phyloP scores from a whole-genome alignment of 2,329 filamentous ascomycete genomes.

The Taxawa tesnikishii region DNA sequence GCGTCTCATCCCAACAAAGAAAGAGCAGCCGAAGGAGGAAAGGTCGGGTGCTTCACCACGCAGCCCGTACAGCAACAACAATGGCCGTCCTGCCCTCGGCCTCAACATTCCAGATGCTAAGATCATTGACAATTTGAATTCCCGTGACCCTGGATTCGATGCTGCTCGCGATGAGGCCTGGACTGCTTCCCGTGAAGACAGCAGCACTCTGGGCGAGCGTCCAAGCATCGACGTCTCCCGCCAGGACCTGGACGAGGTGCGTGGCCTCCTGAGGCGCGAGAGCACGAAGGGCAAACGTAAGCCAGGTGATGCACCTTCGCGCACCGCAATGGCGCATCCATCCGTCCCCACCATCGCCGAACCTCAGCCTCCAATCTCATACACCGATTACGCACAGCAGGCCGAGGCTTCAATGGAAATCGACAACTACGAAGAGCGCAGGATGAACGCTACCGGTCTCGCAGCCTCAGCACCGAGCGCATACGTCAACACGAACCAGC shows the following conservation, averaged over 20 bases:
- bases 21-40: constrained; percentile 12
- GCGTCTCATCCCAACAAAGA: constrained; percentile 47
- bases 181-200: constrained; percentile 26
- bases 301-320: constrained; percentile 10
- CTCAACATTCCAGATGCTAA: constrained; percentile 18
- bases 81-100: constrained; percentile 21
- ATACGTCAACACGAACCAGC: too few relatives aligned
- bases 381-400: constrained; percentile 1
- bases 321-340: constrained; percentile 2
- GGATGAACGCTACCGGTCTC: constrained; percentile 4
- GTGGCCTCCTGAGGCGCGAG: constrained; percentile 30
- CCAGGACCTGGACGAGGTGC: constrained; percentile 33
- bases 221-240: constrained; percentile 25
- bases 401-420: constrained; percentile 4
- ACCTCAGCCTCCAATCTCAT: constrained; percentile 4
- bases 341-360: constrained; percentile 6
- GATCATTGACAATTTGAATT: constrained; percentile 32
- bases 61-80: constrained; percentile 10
- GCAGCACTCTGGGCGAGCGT: constrained; percentile 22
- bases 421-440: constrained; percentile 5
- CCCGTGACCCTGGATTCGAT: constrained; percentile 29
- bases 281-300: constrained; percentile 31
- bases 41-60: constrained; percentile 3
- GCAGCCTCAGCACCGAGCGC: too few relatives aligned
- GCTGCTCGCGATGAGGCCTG: constrained; percentile 32